Conservation (phyloP, 306 rosid genomes). For the Trichosanthes cucumerina region DNA sequence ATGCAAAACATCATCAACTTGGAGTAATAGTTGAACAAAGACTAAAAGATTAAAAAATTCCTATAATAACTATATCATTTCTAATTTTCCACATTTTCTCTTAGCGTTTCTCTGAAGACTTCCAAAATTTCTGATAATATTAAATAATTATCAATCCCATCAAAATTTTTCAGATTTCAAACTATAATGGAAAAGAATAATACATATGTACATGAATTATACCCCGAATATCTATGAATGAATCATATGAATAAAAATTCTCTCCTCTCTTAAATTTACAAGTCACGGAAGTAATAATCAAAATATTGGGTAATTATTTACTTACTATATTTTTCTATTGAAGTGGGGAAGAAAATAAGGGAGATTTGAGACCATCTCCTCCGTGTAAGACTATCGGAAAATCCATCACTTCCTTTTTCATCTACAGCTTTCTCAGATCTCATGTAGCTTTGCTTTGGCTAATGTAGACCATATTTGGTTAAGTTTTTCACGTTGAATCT, state of each 20-base stretch:
- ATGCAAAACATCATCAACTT: neutral
- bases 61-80: neutral
- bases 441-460: conserved; percentile 3
- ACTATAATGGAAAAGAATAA: conserved; percentile 8
- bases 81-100: neutral
- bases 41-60: neutral
- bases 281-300: neutral
- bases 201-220: conserved; percentile 9
- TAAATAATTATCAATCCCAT: neutral
- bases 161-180: neutral
- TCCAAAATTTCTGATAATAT: neutral
- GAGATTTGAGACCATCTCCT: conserved; percentile 12
- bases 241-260: conserved; percentile 6
- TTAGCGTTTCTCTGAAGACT: neutral
- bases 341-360: conserved; percentile 6
- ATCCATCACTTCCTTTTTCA: conserved; percentile 7
- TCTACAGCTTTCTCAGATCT: conserved; percentile 11
- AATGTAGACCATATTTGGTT: conserved; percentile 1
- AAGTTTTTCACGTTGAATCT: neutral
- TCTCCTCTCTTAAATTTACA: conserved; percentile 11
- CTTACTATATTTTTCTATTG: conserved; percentile 4
- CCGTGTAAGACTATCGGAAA: conserved; percentile 1
- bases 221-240: conserved; percentile 6
- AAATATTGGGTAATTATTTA: conserved; percentile 10
- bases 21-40: neutral